Evolutionary conservation across 164 flowering plant genomes (phyloP).

Genomic region (Dillenia suffruticosa): DNA sequence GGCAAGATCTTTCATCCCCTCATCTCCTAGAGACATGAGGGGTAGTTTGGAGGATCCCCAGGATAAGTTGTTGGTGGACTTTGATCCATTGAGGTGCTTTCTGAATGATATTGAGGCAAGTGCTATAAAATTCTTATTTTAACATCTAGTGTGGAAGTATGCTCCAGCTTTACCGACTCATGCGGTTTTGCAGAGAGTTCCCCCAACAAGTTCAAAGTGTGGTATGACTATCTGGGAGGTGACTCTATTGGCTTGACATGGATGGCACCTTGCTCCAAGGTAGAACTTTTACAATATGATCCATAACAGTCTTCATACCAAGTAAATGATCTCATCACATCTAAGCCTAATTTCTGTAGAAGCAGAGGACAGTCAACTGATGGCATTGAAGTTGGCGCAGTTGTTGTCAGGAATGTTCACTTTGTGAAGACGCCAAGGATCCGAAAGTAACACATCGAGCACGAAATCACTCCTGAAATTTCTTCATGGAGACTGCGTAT

Average conservation of each 20-base stretch:
- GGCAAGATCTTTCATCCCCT: constrained; percentile 65
- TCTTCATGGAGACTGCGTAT: no score
- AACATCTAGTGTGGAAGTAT: no score
- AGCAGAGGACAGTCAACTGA: constrained; percentile 50
- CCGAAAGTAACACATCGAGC: constrained; percentile 3
- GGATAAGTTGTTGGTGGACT: constrained; percentile 64
- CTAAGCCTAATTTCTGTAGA: constrained; percentile 32
- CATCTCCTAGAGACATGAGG: constrained; percentile 30
- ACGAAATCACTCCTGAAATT: no score
- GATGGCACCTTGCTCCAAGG: constrained; percentile 55
- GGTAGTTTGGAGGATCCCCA: constrained; percentile 39
- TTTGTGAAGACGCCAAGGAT: constrained; percentile 61
- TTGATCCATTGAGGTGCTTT: constrained; percentile 76
- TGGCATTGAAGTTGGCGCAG: constrained; percentile 60
- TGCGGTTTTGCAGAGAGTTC: constrained; percentile 43
- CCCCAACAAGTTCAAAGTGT: constrained; percentile 47
- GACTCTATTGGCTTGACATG: constrained; percentile 93
- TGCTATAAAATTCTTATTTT: not conserved
- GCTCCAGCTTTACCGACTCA: no score
- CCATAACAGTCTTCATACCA: not conserved
- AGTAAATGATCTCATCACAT: not conserved
- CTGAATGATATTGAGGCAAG: constrained; percentile 69
- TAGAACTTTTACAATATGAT: constrained; percentile 13
- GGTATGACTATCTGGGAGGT: constrained; percentile 93
- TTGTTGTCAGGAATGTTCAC: constrained; percentile 67